These are phyloP conservation scores for Aspergillus sp. DNA, from an alignment of 2,329 filamentous ascomycete species.

Conservation along the genomic window DNA sequence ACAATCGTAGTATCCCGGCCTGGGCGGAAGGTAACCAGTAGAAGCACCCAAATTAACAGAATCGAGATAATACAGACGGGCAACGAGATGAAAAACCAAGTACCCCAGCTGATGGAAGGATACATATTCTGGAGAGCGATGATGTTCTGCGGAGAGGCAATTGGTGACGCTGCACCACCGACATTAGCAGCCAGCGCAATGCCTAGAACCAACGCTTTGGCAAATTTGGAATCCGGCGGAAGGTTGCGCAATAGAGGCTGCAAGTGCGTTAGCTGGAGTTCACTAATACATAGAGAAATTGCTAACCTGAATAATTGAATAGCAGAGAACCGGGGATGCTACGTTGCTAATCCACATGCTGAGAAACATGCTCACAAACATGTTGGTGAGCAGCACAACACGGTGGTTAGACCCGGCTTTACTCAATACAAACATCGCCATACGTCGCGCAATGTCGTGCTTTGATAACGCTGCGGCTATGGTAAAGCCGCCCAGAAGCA, in stretches of 20 bases:
- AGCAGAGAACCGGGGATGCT: constrained; percentile 92
- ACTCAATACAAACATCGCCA: constrained; percentile 93
- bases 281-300: constrained; percentile 1
- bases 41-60: constrained; percentile 81
- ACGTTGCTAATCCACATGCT: constrained; percentile 99
- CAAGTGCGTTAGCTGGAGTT: not conserved
- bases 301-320: constrained; percentile 86
- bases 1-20: constrained; percentile 84
- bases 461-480: constrained; percentile 94
- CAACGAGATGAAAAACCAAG: constrained; percentile 95
- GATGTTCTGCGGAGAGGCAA: constrained; percentile 95
- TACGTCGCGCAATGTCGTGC: constrained; percentile 95
- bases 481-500: constrained; percentile 92
- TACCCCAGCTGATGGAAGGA: constrained; percentile 85
- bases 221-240: constrained; percentile 85
- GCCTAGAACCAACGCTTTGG: constrained; percentile 90
- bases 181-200: constrained; percentile 95
- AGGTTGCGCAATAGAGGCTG: constrained; percentile 92
- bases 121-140: constrained; percentile 96
- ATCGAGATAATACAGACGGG: constrained; percentile 91
- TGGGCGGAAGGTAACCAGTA: constrained; percentile 82
- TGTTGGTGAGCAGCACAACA: constrained; percentile 91
- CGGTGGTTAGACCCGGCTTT: constrained; percentile 90
- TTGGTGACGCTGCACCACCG: constrained; percentile 92
- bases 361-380: constrained; percentile 96